Base-by-base conservation (phyloP, 352 stramenopile genomes). In the Phytopythium cucurbitacearum region DNA sequence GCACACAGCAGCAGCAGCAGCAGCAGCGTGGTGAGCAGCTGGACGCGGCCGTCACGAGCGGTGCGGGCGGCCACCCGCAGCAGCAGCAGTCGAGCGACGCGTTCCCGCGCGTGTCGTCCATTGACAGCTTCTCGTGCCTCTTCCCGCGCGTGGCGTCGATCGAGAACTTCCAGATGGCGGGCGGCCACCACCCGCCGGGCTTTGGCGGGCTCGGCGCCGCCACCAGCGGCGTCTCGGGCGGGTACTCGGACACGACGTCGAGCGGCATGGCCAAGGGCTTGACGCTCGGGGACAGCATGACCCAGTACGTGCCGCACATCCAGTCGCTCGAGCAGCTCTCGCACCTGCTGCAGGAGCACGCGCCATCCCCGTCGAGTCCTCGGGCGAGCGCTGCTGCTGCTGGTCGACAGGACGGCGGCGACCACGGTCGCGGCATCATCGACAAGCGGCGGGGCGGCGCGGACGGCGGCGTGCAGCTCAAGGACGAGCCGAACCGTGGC, bases 91-190 rank as follows among this genome's bases (percentile, higher is more conserved):
- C 13, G 63, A 56, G 47, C 16, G 72, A 82, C 40, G 56, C 60
- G 7, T 81, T 86, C 35, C 80, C 73, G 34, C 83, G 83, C 34
- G 80, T 93, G 46, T 93, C 83, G 37, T 91, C 80, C 7, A 90
- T 93, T 51, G 83, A 93, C 66, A 90, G 78, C 62, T 93, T 93
- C 53, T 88, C 79, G 40, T 91, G 78, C 33, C 48, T 93, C 10
- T 93, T 93, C 52, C 83, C 83, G 12, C 83, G 83, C 36, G 82
- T 93, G 51, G 83, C 78, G 42, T 91, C 80, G 51, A 82, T 93
- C 48, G 83, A 93, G 48, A 87, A 86, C 60, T 93, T 93, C 49
- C 73, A 85, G 54, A 61, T 68, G 40, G 57, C 60, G 7, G 37
- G 15, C 15, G 45, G 15, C 13, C 9, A 40, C n/a, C 51, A 59